A percentile compares a stretch with the other conserved stretches of the same genome.
Conservation (phyloP, 208 protist species). For the Lotmaria passim region DNA sequence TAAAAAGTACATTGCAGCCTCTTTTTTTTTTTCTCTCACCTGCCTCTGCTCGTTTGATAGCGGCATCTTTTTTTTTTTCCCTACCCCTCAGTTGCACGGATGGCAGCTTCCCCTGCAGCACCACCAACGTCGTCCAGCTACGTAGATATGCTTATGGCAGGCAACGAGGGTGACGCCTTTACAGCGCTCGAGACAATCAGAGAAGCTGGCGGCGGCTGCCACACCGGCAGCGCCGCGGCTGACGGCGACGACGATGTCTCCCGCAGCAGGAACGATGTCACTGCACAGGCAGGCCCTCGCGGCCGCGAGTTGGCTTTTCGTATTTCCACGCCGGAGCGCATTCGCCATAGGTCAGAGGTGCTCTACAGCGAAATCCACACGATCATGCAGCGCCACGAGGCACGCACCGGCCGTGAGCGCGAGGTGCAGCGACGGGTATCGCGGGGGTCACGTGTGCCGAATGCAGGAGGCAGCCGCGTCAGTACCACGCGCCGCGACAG, state of each 20-base stretch:
- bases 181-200: slow-evolving; percentile 33
- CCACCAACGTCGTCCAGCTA: slow-evolving; percentile 4
- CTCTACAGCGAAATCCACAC: slow-evolving; percentile 75
- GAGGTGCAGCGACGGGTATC: slow-evolving; percentile 45
- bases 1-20: no score
- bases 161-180: slow-evolving; percentile 8
- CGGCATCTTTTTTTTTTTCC: background rate
- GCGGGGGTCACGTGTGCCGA: slow-evolving; percentile 5
- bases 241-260: background rate
- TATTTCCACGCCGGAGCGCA: slow-evolving; percentile 63
- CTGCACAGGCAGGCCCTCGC: background rate
- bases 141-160: slow-evolving; percentile 34
- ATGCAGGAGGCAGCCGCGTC: background rate
- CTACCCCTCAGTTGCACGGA: background rate
- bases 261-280: background rate
- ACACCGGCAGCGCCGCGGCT: background rate
- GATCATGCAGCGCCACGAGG: slow-evolving; percentile 55
- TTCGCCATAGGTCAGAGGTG: slow-evolving; percentile 47
- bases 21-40: no score
- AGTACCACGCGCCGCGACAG: background rate
- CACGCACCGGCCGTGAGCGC: slow-evolving; percentile 53
- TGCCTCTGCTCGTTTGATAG: background rate
- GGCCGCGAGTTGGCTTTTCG: slow-evolving; percentile 14
- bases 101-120: background rate
- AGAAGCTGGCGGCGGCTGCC: slow-evolving; percentile 5